Evolutionary conservation across 352 stramenopile genomes (phyloP).

Genomic region (Phytophthora foliorum): DNA sequence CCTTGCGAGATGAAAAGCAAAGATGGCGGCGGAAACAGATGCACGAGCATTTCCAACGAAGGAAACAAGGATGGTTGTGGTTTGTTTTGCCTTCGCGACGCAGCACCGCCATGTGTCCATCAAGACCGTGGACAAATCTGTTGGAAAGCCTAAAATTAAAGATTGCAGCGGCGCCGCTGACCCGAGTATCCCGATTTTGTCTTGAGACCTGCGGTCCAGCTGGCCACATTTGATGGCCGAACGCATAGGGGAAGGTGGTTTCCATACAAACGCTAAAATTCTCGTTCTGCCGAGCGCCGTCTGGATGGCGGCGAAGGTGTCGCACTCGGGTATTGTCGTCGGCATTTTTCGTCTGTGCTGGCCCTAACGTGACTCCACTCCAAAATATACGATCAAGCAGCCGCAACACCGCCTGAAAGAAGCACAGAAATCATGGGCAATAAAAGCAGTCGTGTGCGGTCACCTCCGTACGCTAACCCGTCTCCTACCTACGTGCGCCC

Average conservation of each 20-base stretch:
- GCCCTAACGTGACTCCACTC: slow-evolving; percentile 17
- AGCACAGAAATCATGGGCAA: slow-evolving; percentile 34
- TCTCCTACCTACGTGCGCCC: slow-evolving; percentile 29
- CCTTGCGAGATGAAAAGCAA: slow-evolving; percentile 12
- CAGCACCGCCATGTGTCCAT: neutral
- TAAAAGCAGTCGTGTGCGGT: slow-evolving; percentile 33
- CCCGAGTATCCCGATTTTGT: slow-evolving; percentile 7
- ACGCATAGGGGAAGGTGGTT: slow-evolving; percentile 30
- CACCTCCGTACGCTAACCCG: slow-evolving; percentile 25
- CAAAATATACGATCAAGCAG: slow-evolving; percentile 17
- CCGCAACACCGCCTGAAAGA: neutral
- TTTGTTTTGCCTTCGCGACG: slow-evolving; percentile 12
- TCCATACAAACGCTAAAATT: slow-evolving; percentile 32
- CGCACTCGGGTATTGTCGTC: no score
- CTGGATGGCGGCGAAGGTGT: slow-evolving; percentile 24
- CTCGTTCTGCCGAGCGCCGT: slow-evolving; percentile 14
- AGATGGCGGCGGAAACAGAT: slow-evolving; percentile 9
- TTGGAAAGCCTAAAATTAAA: slow-evolving; percentile 19
- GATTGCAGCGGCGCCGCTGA: slow-evolving; percentile 3
- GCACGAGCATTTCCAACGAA: neutral
- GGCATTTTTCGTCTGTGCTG: no score
- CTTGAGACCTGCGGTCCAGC: slow-evolving; percentile 29
- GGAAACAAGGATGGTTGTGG: slow-evolving; percentile 15
- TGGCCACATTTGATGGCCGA: slow-evolving; percentile 39
- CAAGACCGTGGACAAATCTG: neutral